Evolutionary conservation across 2,329 filamentous ascomycete genomes (phyloP), one percentile per base, ranked within the genome.

Genomic region (Colletotrichum sp.): DNA sequence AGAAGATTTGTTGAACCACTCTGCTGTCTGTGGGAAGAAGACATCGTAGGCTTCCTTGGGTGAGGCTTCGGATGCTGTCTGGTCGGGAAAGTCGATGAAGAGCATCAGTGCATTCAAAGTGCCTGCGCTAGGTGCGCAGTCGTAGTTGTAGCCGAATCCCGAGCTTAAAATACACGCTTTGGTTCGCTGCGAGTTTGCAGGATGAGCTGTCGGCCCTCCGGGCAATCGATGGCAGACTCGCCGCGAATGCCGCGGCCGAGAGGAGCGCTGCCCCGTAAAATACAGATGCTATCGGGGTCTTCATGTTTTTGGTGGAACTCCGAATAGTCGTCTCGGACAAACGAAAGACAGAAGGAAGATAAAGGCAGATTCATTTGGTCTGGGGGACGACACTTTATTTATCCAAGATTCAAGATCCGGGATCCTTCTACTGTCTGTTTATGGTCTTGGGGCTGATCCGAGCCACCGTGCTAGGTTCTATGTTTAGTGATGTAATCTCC

Each of bases 51-150:
- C 22, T 30, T 71, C 67, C 22, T 70, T 22, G 1, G 39, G 65
- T 71, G 30, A 80, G 75, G 27, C 32, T 77, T 77, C 8, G 78
- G 74, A 4, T 36, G 67, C 34, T 13, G 39, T 67, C 36, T 56
- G 66, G 12, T 85, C 83, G 3, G 78, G 71, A 65, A 84, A 85
- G 77, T 85, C 84, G 68, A 85, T 79, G 72, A 85, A 85, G 36
- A 86, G 78, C 83, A 86, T 84, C 70, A 79, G 81, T 18, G 79
- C 82, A 12, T 70, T 77, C 3, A 84, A 76, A 0, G 79, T 80
- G 10, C 84, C 84, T 1, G 77, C 80, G 68, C 81, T 82, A 1
- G 83, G 79, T 3, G 82, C 81, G 70, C 83, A 85, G 70, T 83
- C 78, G 12, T 76, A 34, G 9, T 78, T 66, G 70, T 78, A 79